Conservation (phyloP, 225 moss, liverwort and hornwort genomes). For the Antitrichia curtipendula region DNA sequence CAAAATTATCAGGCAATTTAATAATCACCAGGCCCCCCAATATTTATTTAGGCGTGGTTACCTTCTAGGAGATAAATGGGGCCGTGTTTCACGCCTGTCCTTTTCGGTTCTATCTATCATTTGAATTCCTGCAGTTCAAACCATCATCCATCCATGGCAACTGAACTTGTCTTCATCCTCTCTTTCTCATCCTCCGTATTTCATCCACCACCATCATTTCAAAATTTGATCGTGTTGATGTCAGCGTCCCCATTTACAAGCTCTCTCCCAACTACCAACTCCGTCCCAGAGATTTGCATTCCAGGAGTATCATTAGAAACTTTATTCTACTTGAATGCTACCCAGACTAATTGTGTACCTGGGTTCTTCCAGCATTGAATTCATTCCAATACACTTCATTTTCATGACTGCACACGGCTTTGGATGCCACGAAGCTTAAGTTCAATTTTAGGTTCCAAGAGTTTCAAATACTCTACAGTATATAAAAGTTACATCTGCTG, state of each 20-base stretch:
- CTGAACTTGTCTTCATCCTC: background rate
- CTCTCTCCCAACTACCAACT: background rate
- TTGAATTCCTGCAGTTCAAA: background rate
- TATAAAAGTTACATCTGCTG: too few species aligned
- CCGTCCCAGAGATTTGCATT: background rate
- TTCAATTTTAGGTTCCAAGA: background rate
- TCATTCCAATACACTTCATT: background rate
- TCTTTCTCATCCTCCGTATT: background rate
- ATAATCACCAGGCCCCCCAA: background rate
- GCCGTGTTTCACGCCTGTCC: background rate
- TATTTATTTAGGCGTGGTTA: background rate
- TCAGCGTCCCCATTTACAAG: background rate
- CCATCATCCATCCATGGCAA: background rate
- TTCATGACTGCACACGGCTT: background rate
- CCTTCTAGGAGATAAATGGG: background rate
- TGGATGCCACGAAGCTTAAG: background rate
- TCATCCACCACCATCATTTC: background rate
- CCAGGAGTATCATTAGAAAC: background rate
- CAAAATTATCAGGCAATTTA: accelerated
- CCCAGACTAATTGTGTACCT: background rate
- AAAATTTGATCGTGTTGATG: background rate
- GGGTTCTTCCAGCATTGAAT: background rate
- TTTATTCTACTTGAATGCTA: background rate
- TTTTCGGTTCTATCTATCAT: background rate
- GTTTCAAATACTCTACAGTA: background rate